These are phyloP conservation scores for Irpex lacteus DNA, from an alignment of 1,284 basidiomycete species.

Conservation along the genomic window DNA sequence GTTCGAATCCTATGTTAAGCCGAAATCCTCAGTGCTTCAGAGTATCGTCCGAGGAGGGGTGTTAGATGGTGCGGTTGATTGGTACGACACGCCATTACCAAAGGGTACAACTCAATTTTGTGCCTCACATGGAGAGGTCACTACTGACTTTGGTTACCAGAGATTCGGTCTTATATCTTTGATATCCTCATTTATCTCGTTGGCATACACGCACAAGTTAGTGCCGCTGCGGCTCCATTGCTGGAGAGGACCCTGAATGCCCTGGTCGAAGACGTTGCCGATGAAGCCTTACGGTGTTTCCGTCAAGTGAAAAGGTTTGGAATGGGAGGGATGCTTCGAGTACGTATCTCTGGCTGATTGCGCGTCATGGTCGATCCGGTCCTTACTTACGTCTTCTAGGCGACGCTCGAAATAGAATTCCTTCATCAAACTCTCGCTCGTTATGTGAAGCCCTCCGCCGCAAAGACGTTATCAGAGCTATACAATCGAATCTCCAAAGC, in stretches of 20 bases:
- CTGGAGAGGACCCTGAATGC: conserved; percentile 81
- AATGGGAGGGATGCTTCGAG: conserved; percentile 97
- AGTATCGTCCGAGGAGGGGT: conserved; percentile 79
- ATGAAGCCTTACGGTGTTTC: conserved; percentile 83
- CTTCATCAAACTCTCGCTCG: conserved; percentile 92
- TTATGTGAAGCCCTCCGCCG: conserved; percentile 82
- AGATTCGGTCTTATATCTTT: conserved; percentile 95
- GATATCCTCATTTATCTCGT: conserved; percentile 87
- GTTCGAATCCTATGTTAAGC: conserved; percentile 84
- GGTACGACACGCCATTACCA: conserved; percentile 88
- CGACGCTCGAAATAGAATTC: conserved; percentile 98
- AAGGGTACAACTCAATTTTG: conserved; percentile 52
- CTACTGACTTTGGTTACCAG: conserved; percentile 37
- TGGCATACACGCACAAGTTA: conserved; percentile 89
- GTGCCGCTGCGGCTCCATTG: conserved; percentile 73
- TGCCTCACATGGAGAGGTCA: background rate
- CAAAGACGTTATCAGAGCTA: conserved; percentile 81
- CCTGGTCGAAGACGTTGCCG: conserved; percentile 82
- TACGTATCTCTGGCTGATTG: conserved; percentile 37
- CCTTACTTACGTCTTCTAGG: conserved; percentile 43
- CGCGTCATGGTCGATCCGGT: background rate
- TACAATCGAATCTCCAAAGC: conserved; percentile 95
- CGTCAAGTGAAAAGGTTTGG: conserved; percentile 86
- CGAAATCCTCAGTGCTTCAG: conserved; percentile 69
- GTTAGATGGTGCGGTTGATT: conserved; percentile 79